Base-by-base conservation (phyloP, 257 asterid genomes). In the Solanum verrucosum region DNA sequence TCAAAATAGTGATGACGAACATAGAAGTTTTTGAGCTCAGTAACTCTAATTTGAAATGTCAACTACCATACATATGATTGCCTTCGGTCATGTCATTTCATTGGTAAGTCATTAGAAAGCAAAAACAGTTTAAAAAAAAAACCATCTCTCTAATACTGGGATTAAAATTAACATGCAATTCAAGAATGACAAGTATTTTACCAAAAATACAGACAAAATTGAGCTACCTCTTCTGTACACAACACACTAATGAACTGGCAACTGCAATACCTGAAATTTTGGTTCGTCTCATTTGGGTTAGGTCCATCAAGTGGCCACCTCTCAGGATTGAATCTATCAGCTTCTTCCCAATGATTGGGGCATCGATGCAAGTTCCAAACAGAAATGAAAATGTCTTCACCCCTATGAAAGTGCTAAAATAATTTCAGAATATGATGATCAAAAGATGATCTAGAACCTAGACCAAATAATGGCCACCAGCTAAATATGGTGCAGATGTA, bases 291-390 rank as follows among this genome's bases (percentile, higher is more conserved):
- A 84, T 96, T 97, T 49, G 99, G 99, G 91, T 93, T 97, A 83
- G 98, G 98, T 87, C 98, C 98, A 90, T 97, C 98, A 86, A 96
- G 88, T 88, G 98, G 93, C 99, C 99, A 97, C 91, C 99, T 96
- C 90, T 97, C 98, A 46, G 99, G 99, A 85, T 92, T 93, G 89
- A 97, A 97, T 90, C 90, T 94, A 44, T 96, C 98, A 40, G 98
- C 98, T 14, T 97, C 98, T 89, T 96, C 96, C 99, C 99, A 97
- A 73, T 81, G 94, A 35, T 77, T 81, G 84, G 98, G 98, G 89
- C 94, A 90, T 56, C 94, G 99, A 88, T 97, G 99, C 89, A 97
- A 91, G 94, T 96, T 97, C 99, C 99, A 97, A 78, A 97, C 95
- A 23, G 99, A 97, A 90, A 97, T 95, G 91, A 97, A 97, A 68